Base-by-base conservation (phyloP, 2,329 filamentous ascomycete genomes). In the Hypoxylon sp. region DNA sequence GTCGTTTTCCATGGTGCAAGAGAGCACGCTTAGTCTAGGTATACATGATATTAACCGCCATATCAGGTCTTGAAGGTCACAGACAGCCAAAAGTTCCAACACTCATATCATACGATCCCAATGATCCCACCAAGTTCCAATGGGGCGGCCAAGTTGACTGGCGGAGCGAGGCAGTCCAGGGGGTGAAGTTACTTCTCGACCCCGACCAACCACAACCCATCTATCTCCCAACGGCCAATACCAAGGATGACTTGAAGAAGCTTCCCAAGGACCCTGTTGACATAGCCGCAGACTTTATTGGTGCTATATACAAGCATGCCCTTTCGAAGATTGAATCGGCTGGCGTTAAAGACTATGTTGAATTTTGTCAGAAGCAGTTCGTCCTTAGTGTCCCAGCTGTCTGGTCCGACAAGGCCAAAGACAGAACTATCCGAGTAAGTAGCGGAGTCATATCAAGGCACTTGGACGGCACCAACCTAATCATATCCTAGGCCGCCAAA, bases 111-210 rank as follows among this genome's bases (percentile, higher is more conserved):
- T 44, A 56, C 22, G 53, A 56, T 40, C 35, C 53, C 5, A 6
- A 56, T 14, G 37, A 56, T 7, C n/a, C 53, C 13, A 56, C 33
- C 6, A 27, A 44, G 35, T 56, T 42, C 37, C 44, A 31, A 56
- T 56, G 53, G 53, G 53, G 53, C 5, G 53, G 53, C 6, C 53
- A 56, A 44, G 22, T 56, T 10, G 22, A 30, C 17, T 56, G 53
- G 53, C 53, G 53, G 14, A 44, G 35, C 22, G 37, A 56, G 2
- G 22, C 33, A 17, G 22, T 56, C 13, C 53, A 56, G 22, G 53
- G 53, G 2, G 53, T 56, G 5, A 56, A 56, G 35, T 31, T 56
- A n/a, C 53, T 56, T 17, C 53, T 56, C 3, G 53, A 56, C 20
- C 53, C 53, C 3, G 40, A 44, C 6, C 40, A 44, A n/a, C 40